These are phyloP conservation scores for Cercospora sojina DNA, from an alignment of 2,329 filamentous ascomycete genomes.

Conservation along the genomic window DNA sequence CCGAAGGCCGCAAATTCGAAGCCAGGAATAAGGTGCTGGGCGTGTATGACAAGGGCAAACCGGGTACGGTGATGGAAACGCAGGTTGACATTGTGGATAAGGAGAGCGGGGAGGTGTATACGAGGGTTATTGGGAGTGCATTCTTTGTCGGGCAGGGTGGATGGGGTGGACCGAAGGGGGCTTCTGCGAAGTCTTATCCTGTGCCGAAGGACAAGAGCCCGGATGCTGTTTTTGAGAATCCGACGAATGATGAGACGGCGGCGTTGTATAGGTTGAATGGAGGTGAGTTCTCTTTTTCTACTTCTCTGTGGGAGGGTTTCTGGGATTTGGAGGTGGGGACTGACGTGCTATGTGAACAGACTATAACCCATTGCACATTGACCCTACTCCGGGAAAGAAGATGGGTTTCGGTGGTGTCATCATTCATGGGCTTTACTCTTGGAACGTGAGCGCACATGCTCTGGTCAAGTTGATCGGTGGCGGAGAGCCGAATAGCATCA, in stretches of 20 bases:
- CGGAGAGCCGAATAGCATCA: conserved; percentile 76
- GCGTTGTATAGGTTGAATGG: conserved; percentile 81
- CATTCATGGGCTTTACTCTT: conserved; percentile 85
- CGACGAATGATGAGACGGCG: conserved; percentile 70
- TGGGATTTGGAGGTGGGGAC: not conserved
- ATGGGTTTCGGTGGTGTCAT: conserved; percentile 92
- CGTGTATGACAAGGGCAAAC: conserved; percentile 86
- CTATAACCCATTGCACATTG: conserved; percentile 90
- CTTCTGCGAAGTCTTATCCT: conserved; percentile 73
- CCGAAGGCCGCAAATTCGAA: conserved; percentile 72
- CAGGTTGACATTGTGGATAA: conserved; percentile 75
- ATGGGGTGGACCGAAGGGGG: conserved; percentile 88
- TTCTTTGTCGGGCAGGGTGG: conserved; percentile 80
- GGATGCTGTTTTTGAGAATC: conserved; percentile 67
- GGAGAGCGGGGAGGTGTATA: conserved; percentile 67
- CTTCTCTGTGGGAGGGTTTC: not conserved
- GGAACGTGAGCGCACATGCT: conserved; percentile 65
- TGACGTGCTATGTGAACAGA: conserved; percentile 47
- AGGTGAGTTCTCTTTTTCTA: not conserved
- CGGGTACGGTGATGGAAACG: conserved; percentile 71
- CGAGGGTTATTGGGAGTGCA: conserved; percentile 64
- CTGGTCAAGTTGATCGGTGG: conserved; percentile 71
- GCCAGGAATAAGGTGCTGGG: conserved; percentile 74
- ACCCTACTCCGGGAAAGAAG: conserved; percentile 71
- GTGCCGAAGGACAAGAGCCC: conserved; percentile 70